phyloP scores from a whole-genome alignment of 768 basidiomycete species.

The Tricholoma hemisulphureum region DNA sequence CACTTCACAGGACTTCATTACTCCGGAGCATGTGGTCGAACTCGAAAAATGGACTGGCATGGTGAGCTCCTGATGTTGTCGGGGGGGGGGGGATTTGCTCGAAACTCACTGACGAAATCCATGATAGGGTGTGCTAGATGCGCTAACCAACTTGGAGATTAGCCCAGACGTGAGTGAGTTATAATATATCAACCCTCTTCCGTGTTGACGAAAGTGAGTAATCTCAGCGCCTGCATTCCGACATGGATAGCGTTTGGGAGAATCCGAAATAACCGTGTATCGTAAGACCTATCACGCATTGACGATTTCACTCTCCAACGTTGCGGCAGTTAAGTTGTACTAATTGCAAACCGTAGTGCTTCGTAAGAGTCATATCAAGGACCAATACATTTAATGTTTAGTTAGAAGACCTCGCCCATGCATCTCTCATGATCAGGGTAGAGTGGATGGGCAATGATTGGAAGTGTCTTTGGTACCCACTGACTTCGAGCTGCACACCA shows the following conservation, averaged over 20 bases:
- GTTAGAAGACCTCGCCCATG: not conserved
- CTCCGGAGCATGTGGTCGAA: constrained; percentile 57
- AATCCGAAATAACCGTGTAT: not conserved
- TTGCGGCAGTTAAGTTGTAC: too few relatives aligned
- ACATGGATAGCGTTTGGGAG: constrained; percentile 60
- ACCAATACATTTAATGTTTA: not conserved
- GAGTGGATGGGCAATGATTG: not conserved
- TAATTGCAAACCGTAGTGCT: too few relatives aligned
- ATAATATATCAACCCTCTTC: not conserved
- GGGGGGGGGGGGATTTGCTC: not conserved
- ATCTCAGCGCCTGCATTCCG: constrained; percentile 50
- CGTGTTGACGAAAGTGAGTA: not conserved
- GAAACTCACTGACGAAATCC: constrained; percentile 9
- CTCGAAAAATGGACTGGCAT: constrained; percentile 62
- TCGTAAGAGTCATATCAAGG: not conserved
- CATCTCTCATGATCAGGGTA: not conserved
- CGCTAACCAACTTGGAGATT: constrained; percentile 48
- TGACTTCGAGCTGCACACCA: not conserved
- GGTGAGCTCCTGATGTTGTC: constrained; percentile 25
- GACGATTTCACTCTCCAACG: too few relatives aligned
- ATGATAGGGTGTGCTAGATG: constrained; percentile 52
- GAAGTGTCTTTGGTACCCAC: not conserved
- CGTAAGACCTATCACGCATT: not conserved
- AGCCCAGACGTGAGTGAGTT: constrained; percentile 46
- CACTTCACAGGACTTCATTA: constrained; percentile 70